Base-by-base conservation (phyloP, 2,329 filamentous ascomycete species). In the Magnaporthiopsis rhizophila region DNA sequence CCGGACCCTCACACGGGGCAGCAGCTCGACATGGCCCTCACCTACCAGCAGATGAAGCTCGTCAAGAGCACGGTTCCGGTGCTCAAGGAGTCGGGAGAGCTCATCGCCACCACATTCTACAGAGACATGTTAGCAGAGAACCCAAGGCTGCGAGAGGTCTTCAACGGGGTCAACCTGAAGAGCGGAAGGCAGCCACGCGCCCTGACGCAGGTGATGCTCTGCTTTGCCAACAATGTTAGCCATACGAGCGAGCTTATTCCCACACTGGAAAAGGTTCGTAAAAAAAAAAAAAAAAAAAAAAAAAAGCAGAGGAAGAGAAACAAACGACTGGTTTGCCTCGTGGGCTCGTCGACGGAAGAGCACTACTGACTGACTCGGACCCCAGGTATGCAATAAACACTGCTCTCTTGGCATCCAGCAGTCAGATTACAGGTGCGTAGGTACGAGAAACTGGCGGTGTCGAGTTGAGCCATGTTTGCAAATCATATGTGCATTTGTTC, bases 41-140 rank as follows among this genome's bases (percentile, higher is more conserved):
- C 78, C 60, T 78, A 78, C 68, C 75, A 80, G 61, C 88, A 92
- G 76, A 80, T 83, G 65, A 77, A 82, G 62, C 81, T 89, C 71
- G 86, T 92, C 75, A 88, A 86, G 74, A 81, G 86, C 62, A 92
- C 89, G 7, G 84, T 90, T 65, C 89, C 89, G 2, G 82, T 88
- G 45, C 81, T 92, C 3, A 81, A 82, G 28, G 80, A 87, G 66
- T 85, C 91, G 72, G 90, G 90, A 72, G 81, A 83, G 67, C 79
- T 81, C 67, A 90, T 92, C 73, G 88, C 89, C 7, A 81, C 80
- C n/a, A 81, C 83, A 68, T 92, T 93, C 78, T 92, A 93, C 79
- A 79, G 80, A 66, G 86, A 85, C 71, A 84, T 92, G 79, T 78
- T 92, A 30, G 72, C 73, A 13, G 84, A 85, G 56, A 80, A 91